Base-by-base conservation (phyloP, 352 stramenopile species). In the Blastocystis hominis region DNA sequence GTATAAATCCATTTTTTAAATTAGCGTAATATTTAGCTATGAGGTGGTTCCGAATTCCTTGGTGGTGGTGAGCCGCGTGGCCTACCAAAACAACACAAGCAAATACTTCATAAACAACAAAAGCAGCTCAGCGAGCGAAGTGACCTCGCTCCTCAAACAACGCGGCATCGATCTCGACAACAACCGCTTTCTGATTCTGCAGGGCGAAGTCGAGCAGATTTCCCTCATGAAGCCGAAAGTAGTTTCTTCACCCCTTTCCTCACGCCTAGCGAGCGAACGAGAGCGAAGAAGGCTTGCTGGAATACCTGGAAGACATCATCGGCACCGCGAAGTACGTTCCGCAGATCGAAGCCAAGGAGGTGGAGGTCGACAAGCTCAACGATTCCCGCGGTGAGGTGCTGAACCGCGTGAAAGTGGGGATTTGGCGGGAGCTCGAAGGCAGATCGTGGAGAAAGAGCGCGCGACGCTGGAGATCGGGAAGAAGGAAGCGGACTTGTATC, bases 281-380 rank as follows among this genome's bases (percentile, higher is more conserved):
- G 70, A 93, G 97, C 78, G 96, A 99, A 87, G 96, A 98, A 72
- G 97, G 97, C 24, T 91, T 99, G 38, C 91, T 99, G 10, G 97
- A 99, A 90, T 99, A 99, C 90, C 90, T 99, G 6, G 97, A 99
- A 89, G 97, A 99, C 89, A 99, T 99, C 59, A 99, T 99, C 87
- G 97, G 97, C 81, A 97, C 92, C 17, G 98, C 98, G 89, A 95
- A 97, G 69, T 98, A 97, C 88, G 94, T 99, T 0, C 94, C 97
- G 68, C 92, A 93, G 15, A 98, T 96, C 0, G 95, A 97, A 78
- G 90, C 93, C 63, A 94, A 94, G 66, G 93, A 93, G 78, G 94
- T 96, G 88, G 92, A 95, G 64, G 93, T 99, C 0, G 97, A 99
- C 76, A 91, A 92, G 42, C 92, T 97, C 64, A 96, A 92, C 59